Evolutionary conservation across 176 grass and related monocot species (phyloP).

Genomic region (Carex scoparia): DNA sequence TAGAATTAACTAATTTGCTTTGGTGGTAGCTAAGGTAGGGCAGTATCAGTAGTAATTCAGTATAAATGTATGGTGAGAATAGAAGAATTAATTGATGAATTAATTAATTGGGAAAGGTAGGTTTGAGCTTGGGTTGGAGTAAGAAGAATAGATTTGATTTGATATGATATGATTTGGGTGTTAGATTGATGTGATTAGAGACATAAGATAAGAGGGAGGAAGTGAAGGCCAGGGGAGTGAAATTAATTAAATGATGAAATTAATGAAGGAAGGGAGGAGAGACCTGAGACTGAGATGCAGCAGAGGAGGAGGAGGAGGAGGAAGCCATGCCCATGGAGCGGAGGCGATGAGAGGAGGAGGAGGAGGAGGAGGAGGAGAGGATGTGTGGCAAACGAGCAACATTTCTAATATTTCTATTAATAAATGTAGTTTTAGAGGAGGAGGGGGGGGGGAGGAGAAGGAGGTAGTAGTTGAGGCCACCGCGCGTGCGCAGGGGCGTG

Average conservation of each 20-base stretch:
- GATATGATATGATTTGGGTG: neutral
- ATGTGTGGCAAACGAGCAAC: neutral
- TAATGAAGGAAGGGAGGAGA: neutral
- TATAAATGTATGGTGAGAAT: no score
- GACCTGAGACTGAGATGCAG: neutral
- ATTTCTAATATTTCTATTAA: no score
- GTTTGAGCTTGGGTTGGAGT: no score
- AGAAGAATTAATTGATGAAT: no score
- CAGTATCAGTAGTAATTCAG: no score
- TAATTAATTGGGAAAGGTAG: no score
- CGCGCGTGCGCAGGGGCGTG: neutral
- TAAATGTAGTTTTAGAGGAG: neutral
- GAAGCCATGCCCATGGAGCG: no score
- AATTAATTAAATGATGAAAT: neutral
- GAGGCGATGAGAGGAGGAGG: neutral
- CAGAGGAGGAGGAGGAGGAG: neutral
- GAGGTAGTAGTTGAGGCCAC: neutral
- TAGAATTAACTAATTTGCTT: no score
- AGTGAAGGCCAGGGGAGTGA: no score
- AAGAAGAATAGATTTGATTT: neutral
- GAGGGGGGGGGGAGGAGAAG: neutral
- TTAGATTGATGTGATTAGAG: neutral
- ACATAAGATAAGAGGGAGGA: no score
- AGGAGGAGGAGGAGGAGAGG: neutral
- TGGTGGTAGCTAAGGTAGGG: no score